These are phyloP conservation scores for Inonotus obliquus DNA, from an alignment of 1,284 basidiomycete genomes.

Conservation along the genomic window DNA sequence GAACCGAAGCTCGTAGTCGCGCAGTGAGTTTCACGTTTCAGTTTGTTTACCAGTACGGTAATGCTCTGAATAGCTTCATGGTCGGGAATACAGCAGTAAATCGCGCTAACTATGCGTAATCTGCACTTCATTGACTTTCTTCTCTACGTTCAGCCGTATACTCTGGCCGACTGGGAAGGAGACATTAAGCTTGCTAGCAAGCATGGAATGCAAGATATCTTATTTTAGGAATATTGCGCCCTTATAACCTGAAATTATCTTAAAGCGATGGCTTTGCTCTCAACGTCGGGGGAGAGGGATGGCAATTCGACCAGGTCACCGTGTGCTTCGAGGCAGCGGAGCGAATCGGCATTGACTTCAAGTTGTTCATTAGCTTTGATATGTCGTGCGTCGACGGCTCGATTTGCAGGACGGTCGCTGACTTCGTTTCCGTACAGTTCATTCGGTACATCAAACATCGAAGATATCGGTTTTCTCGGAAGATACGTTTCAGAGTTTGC, in stretches of 20 bases:
- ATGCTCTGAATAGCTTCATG: constrained; percentile 32
- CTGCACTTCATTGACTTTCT: not conserved
- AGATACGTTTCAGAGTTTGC: constrained; percentile 54
- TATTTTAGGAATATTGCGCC: not conserved
- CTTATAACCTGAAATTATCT: not conserved
- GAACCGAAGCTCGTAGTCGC: constrained; percentile 16
- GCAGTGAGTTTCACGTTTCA: constrained; percentile 2
- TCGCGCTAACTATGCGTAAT: not conserved
- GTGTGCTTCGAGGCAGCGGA: constrained; percentile 28
- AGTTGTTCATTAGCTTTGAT: constrained; percentile 77
- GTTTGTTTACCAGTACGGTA: not conserved
- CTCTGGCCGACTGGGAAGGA: constrained; percentile 45
- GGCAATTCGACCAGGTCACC: constrained; percentile 58
- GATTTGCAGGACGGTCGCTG: not conserved
- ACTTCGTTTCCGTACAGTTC: constrained; percentile 24
- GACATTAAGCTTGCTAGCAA: constrained; percentile 56
- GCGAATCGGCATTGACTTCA: constrained; percentile 60
- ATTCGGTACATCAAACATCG: constrained; percentile 48
- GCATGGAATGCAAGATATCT: constrained; percentile 38
- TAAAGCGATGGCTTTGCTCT: constrained; percentile 56
- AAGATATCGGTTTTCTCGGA: constrained; percentile 52
- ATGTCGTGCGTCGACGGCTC: constrained; percentile 52
- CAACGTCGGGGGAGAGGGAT: constrained; percentile 61
- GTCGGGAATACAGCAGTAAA: constrained; percentile 54
- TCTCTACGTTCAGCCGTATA: constrained; percentile 43